phyloP scores from a whole-genome alignment of 2,329 filamentous ascomycete species.

The Paecilomyces niveus region DNA sequence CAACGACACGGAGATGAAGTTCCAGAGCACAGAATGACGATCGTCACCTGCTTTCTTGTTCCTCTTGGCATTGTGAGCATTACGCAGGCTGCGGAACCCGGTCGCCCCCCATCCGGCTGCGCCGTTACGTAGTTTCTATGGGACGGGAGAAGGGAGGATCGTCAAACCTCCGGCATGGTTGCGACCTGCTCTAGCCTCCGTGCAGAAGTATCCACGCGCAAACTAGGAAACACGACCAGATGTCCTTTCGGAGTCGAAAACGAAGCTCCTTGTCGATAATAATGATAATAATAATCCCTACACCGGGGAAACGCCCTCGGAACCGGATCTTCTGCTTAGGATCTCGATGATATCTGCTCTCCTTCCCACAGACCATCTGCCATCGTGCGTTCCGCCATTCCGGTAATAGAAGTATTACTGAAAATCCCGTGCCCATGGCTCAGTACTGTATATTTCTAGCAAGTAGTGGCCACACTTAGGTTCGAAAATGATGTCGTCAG shows the following conservation, averaged over 20 bases:
- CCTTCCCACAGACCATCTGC: not conserved
- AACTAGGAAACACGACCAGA: not conserved
- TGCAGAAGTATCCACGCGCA: not conserved
- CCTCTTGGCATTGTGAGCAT: not conserved
- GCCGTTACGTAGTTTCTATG: not conserved
- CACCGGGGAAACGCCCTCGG: not conserved
- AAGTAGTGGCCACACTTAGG: not conserved
- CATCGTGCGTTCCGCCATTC: not conserved
- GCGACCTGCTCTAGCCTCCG: not conserved
- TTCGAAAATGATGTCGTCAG: not conserved
- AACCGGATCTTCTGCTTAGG: not conserved
- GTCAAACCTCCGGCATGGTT: not conserved
- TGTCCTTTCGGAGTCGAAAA: not conserved
- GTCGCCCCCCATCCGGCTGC: not conserved
- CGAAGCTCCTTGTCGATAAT: not conserved
- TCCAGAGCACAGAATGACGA: not conserved
- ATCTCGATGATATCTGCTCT: not conserved
- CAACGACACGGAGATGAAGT: not conserved
- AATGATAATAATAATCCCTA: not conserved
- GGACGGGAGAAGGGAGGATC: not conserved
- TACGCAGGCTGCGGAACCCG: not conserved
- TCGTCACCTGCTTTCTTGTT: not conserved
- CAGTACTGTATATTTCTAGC: not conserved
- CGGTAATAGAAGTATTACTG: not conserved
- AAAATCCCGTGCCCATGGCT: not conserved